Evolutionary conservation across 441 rosid species (phyloP), one percentile per base, ranked within the genome.

Genomic region (Erysimum cheiri): DNA sequence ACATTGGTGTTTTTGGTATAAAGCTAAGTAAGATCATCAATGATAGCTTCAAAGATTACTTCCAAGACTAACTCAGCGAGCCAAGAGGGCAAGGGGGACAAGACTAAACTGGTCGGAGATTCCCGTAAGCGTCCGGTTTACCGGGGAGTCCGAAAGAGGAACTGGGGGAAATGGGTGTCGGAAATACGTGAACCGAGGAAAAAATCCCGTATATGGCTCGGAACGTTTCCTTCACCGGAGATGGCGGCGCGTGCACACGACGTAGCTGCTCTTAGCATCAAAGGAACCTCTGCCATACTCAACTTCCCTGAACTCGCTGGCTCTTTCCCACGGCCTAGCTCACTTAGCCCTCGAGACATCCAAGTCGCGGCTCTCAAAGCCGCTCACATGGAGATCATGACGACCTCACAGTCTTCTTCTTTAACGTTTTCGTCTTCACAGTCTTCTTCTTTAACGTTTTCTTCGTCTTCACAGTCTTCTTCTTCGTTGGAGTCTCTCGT

Each of bases 241-340:
- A 90, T 90, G 98, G 98, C 98, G 3, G 98, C 97, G 3, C 81
- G 97, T 40, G 97, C 98, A 15, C 98, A 93, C 47, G 98, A 93
- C 69, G 96, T 90, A 4, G 98, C 98, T 0, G 76, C 80, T 66
- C 26, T 76, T 1, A 76, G 76, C 41, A 76, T 76, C 3, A 76
- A 76, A 71, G 80, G 80, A 71, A 4, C 63, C 32, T 71, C 80
- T 2, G 76, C 80, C 1, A 70, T 67, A 33, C 80, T 76, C 52
- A 76, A 76, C 53, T 76, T 76, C 52, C 80, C 80, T 54, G 72
- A 71, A 13, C 69, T 76, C 7, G 80, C 68, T 1, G 63, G 32
- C 11, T 58, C 80, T 50, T 65, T 53, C 28, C 80, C 80, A 8
- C 35, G 80, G 8, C 80, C 80, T 52, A 66, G 26, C 32, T 76